Conservation (phyloP, 495 filamentous ascomycete species). For the Podospora bellae-mahoneyi region DNA sequence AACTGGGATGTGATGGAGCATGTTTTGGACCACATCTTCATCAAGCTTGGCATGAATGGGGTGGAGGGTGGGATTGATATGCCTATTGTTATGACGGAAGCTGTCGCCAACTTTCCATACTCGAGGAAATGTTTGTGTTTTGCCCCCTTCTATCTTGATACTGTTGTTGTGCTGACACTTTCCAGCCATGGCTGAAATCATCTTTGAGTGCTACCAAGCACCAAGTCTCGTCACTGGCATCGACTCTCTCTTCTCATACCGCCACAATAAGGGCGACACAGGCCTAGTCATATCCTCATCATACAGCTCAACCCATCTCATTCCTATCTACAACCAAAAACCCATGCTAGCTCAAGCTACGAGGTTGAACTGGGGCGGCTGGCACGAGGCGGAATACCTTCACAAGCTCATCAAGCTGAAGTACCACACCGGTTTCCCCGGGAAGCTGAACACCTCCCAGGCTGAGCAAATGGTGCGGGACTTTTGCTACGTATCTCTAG, state of each 20-base stretch:
- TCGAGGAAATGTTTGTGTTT: slow-evolving; percentile 69
- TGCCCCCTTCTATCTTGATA: background rate
- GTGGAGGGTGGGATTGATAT: slow-evolving; percentile 68
- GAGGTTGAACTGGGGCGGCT: slow-evolving; percentile 91
- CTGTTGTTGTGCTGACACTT: background rate
- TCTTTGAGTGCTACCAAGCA: slow-evolving; percentile 91
- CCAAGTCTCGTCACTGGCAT: slow-evolving; percentile 89
- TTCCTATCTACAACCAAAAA: slow-evolving; percentile 83
- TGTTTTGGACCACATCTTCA: slow-evolving; percentile 84
- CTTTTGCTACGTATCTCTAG: slow-evolving; percentile 82
- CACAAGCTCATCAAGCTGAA: slow-evolving; percentile 88
- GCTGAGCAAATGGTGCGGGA: slow-evolving; percentile 81
- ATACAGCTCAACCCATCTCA: slow-evolving; percentile 91
- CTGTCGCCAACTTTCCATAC: slow-evolving; percentile 84
- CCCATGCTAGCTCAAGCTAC: slow-evolving; percentile 78
- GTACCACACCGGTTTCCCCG: slow-evolving; percentile 77
- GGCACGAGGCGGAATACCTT: slow-evolving; percentile 83
- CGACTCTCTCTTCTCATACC: slow-evolving; percentile 92
- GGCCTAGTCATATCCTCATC: slow-evolving; percentile 89
- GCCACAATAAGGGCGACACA: slow-evolving; percentile 81
- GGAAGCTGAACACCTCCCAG: slow-evolving; percentile 78
- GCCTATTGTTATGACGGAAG: slow-evolving; percentile 93
- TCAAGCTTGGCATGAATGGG: slow-evolving; percentile 85
- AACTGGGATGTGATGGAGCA: slow-evolving; percentile 98
- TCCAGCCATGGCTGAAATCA: slow-evolving; percentile 89